phyloP scores from a whole-genome alignment of 108 stramenopile species.

The Skeletonema tropicum region DNA sequence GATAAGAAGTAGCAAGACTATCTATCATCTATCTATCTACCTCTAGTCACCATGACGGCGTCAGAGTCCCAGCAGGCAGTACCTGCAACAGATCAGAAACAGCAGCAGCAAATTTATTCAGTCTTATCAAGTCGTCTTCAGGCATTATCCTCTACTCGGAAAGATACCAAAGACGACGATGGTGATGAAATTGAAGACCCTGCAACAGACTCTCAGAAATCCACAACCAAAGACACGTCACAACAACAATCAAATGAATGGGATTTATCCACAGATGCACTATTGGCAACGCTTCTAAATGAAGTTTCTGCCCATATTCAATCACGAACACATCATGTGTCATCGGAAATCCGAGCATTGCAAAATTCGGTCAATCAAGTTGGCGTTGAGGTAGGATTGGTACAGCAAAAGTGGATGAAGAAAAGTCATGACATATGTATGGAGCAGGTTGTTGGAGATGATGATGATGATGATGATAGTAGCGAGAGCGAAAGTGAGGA shows the following conservation, averaged over 20 bases:
- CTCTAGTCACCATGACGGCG: too few species aligned
- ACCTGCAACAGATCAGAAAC: neutral
- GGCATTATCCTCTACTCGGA: neutral
- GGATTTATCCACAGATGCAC: conserved; percentile 37
- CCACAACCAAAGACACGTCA: neutral
- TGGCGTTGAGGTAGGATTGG: conserved; percentile 23
- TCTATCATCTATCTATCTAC: too few species aligned
- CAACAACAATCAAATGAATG: conserved; percentile 3
- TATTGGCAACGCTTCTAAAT: conserved; percentile 23
- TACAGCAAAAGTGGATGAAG: conserved; percentile 17
- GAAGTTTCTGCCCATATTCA: conserved; percentile 29
- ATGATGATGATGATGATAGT: conserved; percentile 6
- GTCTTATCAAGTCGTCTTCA: neutral
- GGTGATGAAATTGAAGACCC: neutral
- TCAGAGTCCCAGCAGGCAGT: neutral
- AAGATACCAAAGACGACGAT: neutral
- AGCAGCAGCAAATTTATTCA: neutral
- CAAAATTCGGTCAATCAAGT: conserved; percentile 20
- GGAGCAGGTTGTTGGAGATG: conserved; percentile 35
- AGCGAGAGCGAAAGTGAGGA: too few species aligned
- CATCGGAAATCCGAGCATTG: conserved; percentile 10
- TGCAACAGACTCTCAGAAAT: too few species aligned
- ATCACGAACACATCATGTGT: conserved; percentile 19
- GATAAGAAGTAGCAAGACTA: too few species aligned
- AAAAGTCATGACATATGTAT: conserved; percentile 4